Base-by-base conservation (phyloP, 352 stramenopile species). In the Thalassiosira sp. region DNA sequence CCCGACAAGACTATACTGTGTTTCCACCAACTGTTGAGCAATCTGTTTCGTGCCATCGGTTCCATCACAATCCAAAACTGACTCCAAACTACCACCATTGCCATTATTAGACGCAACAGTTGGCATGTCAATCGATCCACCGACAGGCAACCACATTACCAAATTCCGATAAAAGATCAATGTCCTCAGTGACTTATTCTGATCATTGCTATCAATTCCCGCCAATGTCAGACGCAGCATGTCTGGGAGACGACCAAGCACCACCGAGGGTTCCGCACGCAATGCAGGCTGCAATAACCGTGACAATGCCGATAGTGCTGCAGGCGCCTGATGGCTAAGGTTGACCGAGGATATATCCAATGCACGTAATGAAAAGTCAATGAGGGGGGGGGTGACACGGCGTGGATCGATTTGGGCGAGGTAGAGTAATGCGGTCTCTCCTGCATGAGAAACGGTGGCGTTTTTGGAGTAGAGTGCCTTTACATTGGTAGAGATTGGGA, bases 151-250 rank as follows among this genome's bases (percentile, higher is more conserved):
- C 89, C 89, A 93, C 31, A 86, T 89, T 24, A 87, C 75, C n/a
- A 94, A 63, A 57, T 77, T 89, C 24, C 83, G 53, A 75, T 93
- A 93, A 62, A 94, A 82, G 54, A 91, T 89, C 7, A 94, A 76
- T 10, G 87, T 93, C 16, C 81, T 61, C 57, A 90, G 81, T 3
- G 77, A 91, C 63, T 94, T 94, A 66, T 91, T 91, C 68, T 91
- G 82, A 73, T 94, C 89, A 51, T 91, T 93, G 42, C 86, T 84
- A 61, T 94, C 89, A 51, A 94, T 90, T n/a, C 86, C 87, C n/a
- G 87, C 81, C 67, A 94, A 80, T 54, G 74, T 87, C 5, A 94
- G 58, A 3, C 79, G 51, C n/a, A 94, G 60, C n/a, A 93, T 81
- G 51, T 91, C 77, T 40, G 87, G 86, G 16, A 94, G 52, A 28